Base-by-base conservation (phyloP, 495 filamentous ascomycete genomes). In the Penicillium canariense region DNA sequence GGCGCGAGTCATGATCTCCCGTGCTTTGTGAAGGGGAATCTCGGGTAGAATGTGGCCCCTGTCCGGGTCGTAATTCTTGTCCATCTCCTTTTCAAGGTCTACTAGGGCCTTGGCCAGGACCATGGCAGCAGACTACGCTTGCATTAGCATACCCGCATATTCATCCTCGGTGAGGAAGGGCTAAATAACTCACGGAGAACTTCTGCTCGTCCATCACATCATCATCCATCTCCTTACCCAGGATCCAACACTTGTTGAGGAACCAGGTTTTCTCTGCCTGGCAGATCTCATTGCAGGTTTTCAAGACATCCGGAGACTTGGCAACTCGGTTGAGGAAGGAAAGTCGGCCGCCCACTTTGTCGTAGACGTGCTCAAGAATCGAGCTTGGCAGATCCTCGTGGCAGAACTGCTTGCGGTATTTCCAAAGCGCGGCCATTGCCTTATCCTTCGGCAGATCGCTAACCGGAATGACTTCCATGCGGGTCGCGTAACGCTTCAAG, bases 131-230 rank as follows among this genome's bases (percentile, higher is more conserved):
- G 91, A 89, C 81, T 90, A 31, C 43, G 12, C 44, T 35, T 6
- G 23, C 44, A 25, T 62, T 54, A 56, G 55, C 52, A 34, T 22
- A 23, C 18, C 12, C 11, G 35, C 3, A 27, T 36, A 25, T n/a
- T 34, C 8, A 34, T 14, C 15, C 5, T 38, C 34, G 10, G 23
- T 8, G 8, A 18, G 34, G 14, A 22, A 2, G 22, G 7, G 27
- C 12, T 11, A 30, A 17, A 8, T 32, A 11, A 77, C 85, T 69
- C 70, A 90, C 87, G 27, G 93, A 87, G 73, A 87, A 94, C 67
- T 98, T 98, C 60, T 97, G 94, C 71, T 97, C 87, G 64, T 97
- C 91, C 94, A 98, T 97, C 34, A 97, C 94, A 71, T 98, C 94
- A 73, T 98, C 94, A 60, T 98, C 94, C 92, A 97, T 97, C 56